Conservation (phyloP, 495 filamentous ascomycete genomes). For the Talaromyces trachyspermus region DNA sequence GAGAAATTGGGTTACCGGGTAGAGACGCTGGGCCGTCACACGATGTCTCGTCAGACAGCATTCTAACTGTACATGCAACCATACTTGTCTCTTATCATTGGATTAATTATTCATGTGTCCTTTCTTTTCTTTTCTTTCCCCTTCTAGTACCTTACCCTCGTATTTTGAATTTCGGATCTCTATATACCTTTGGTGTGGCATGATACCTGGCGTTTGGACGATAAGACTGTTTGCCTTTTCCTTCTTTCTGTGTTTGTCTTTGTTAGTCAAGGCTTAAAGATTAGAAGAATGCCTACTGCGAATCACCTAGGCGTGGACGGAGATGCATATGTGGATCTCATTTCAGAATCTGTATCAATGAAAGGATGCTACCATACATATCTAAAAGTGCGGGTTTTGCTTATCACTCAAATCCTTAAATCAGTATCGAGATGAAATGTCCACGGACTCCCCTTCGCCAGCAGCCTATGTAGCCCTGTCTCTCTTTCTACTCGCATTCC, state of each 20-base stretch:
- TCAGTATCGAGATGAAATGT: no score
- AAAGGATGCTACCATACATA: no score
- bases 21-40: constrained; percentile 18
- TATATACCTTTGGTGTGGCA: background rate
- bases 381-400: no score
- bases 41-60: constrained; percentile 2
- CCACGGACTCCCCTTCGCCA: no score
- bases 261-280: background rate
- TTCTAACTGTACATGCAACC: background rate
- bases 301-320: no score
- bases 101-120: background rate
- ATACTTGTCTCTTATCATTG: background rate
- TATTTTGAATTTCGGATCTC: background rate
- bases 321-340: no score
- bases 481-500: no score
- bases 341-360: no score
- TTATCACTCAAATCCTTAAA: no score
- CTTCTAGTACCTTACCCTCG: background rate
- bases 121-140: background rate
- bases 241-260: background rate
- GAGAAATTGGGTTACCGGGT: constrained; percentile 46
- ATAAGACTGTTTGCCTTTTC: background rate
- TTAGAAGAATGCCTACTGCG: background rate
- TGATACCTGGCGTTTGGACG: constrained; percentile 9
- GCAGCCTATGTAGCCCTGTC: no score